A percentile compares a stretch with the other conserved stretches of the same genome.
These are phyloP conservation scores for Bonnemaisonia californica DNA, from an alignment of 31 red algal genomes.

Conservation along the genomic window DNA sequence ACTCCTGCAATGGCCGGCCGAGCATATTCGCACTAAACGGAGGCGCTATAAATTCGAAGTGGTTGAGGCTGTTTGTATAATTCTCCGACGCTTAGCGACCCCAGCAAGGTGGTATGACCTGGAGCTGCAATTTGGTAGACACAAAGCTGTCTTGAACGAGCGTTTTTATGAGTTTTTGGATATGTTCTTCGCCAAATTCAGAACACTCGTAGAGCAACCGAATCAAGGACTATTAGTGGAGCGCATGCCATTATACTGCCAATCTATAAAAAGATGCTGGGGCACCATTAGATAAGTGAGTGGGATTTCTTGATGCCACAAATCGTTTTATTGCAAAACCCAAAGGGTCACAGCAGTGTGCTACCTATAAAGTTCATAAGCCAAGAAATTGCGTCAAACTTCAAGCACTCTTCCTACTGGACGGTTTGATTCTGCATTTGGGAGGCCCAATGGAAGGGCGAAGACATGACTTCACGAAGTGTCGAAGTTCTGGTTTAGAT, in stretches of 20 bases:
- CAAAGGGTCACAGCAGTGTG: not conserved
- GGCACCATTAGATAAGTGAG: not conserved
- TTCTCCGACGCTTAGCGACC: not conserved
- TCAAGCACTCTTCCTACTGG: not conserved
- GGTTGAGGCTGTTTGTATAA: not conserved
- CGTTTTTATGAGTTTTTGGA: not conserved
- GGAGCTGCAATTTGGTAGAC: not conserved
- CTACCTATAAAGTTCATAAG: not conserved
- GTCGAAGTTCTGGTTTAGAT: slow-evolving; percentile 8
- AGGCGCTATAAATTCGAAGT: not conserved
- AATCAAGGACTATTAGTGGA: not conserved
- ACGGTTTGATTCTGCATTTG: not conserved
- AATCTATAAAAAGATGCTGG: not conserved
- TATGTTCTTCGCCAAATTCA: not conserved
- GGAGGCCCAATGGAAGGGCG: slow-evolving; percentile 1
- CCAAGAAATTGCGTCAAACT: not conserved
- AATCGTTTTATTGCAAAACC: not conserved
- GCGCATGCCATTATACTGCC: not conserved
- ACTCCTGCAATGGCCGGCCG: not conserved
- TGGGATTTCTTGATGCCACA: not conserved
- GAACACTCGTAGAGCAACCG: not conserved
- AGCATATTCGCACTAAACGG: not conserved
- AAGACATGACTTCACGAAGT: slow-evolving; percentile 5
- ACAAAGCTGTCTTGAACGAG: not conserved
- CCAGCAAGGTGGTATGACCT: not conserved